Base-by-base conservation (phyloP, 2,329 filamentous ascomycete species). In the Phyllosticta capitalensis region DNA sequence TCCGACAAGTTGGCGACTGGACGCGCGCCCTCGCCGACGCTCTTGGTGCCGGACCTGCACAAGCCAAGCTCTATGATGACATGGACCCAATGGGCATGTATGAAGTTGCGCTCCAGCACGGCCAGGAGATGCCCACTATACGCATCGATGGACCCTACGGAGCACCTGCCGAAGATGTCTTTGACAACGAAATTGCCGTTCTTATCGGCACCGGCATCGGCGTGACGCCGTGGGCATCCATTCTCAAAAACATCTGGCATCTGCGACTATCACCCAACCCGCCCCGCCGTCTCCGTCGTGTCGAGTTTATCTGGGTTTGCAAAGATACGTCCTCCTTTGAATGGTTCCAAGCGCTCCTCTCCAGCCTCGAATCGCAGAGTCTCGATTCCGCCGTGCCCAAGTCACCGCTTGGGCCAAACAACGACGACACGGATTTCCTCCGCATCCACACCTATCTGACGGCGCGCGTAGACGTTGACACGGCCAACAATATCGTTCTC, bases 241-340 rank as follows among this genome's bases (percentile, higher is more conserved):
- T 94, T 65, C 80, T 94, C 65, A 99, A 99, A 79, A 96, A 96
- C 73, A 97, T 99, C 75, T 99, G 92, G 90, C 92, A 99, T 73
- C 81, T 95, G 68, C 90, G 94, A 63, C 87, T 94, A 64, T 84
- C 87, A 17, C 92, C 92, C 7, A 94, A 96, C 77, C 90, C 92
- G 22, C 92, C 92, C 1, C 85, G 84, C 55, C 89, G 92, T 69
- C 86, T 99, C 53, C 89, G 91, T 61, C 88, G 94, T 72, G 92
- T 99, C 30, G 94, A 99, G 74, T 99, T 99, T 75, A 95, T 99
- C 78, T 99, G 94, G 94, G 87, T 97, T 56, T 96, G 92, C 82
- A 94, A 89, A 73, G 92, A 96, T 69, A 96, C 92, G 0, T 88
- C 84, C 33, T 96, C 92, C 0, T 99, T 99, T 69, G 94, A 97